Percentiles rank a stretch among this genome's conserved stretches.
Conservation (phyloP, 805 yeast species). For the Vanderwaltozyma verrucispora region DNA sequence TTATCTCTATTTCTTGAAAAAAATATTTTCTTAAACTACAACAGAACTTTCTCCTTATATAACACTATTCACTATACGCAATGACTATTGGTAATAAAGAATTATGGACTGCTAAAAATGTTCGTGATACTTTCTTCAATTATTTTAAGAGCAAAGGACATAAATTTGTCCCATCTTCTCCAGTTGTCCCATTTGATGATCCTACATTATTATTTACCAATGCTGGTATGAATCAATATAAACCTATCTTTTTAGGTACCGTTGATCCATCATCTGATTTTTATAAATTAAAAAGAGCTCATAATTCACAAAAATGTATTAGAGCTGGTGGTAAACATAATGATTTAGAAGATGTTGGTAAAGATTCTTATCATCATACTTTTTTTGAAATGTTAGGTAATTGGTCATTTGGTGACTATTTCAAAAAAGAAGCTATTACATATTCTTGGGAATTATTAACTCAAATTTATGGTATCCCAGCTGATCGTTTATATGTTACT, state of each 20-base stretch:
- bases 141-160: conserved; percentile 64
- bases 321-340: conserved; percentile 99
- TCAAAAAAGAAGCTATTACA: conserved; percentile 84
- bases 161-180: conserved; percentile 81
- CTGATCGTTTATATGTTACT: conserved; percentile 81
- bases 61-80: too few relatives aligned
- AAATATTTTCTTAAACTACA: too few relatives aligned
- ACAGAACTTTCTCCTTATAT: too few relatives aligned
- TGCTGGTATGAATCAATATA: conserved; percentile 99
- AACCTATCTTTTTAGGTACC: conserved; percentile 94
- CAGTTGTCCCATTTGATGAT: conserved; percentile 96
- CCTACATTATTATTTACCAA: conserved; percentile 94
- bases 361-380: conserved; percentile 96
- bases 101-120: conserved; percentile 42
- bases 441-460: conserved; percentile 92
- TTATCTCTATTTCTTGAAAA: too few relatives aligned
- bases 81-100: conserved; percentile 29
- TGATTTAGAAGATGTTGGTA: conserved; percentile 97
- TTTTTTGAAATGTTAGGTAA: conserved; percentile 99
- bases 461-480: conserved; percentile 65
- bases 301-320: conserved; percentile 94
- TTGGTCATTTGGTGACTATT: conserved; percentile 99
- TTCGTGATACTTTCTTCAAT: conserved; percentile 78
- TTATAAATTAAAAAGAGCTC: conserved; percentile 75
- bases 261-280: conserved; percentile 92